A percentile compares a stretch with the other conserved stretches of the same genome.
Conservation (phyloP, 306 rosid species). For the Quercus glauca region DNA sequence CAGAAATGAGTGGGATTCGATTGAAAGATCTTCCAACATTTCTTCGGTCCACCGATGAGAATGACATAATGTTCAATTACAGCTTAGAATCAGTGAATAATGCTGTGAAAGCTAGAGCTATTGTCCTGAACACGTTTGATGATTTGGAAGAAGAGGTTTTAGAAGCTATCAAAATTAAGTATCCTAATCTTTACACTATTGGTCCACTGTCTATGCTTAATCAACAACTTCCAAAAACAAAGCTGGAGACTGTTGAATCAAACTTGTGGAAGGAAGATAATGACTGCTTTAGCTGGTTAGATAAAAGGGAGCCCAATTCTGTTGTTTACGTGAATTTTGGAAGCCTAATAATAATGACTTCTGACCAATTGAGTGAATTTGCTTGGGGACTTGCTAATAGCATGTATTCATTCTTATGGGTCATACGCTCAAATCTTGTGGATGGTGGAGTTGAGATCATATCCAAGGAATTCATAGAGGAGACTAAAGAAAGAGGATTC, state of each 20-base stretch:
- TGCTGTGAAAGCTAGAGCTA: slow-evolving; percentile 25
- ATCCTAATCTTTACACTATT: slow-evolving; percentile 30
- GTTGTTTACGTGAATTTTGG: slow-evolving; percentile 42
- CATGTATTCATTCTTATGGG: slow-evolving; percentile 29
- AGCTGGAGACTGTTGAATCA: slow-evolving; percentile 15
- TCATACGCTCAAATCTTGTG: slow-evolving; percentile 35
- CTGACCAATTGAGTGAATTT: slow-evolving; percentile 28
- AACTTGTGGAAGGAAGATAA: slow-evolving; percentile 31
- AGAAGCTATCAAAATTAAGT: slow-evolving; percentile 22
- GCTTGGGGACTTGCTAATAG: slow-evolving; percentile 41
- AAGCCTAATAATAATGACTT: slow-evolving; percentile 31
- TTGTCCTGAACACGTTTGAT: slow-evolving; percentile 36
- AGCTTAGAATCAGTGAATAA: slow-evolving; percentile 11
- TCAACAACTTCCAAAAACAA: slow-evolving; percentile 8
- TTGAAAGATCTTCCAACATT: slow-evolving; percentile 35
- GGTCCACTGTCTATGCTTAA: slow-evolving; percentile 33
- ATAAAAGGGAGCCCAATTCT: slow-evolving; percentile 22
- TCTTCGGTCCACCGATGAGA: slow-evolving; percentile 25
- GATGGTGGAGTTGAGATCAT: slow-evolving; percentile 20
- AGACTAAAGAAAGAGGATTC: slow-evolving; percentile 24
- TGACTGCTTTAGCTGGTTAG: slow-evolving; percentile 30
- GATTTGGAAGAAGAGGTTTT: slow-evolving; percentile 33
- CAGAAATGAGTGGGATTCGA: slow-evolving; percentile 31
- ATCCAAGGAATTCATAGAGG: slow-evolving; percentile 21
- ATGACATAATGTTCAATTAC: slow-evolving; percentile 34